Evolutionary conservation across 148 eudicot genomes (phyloP).

Genomic region (Rhododendron griersonianum): DNA sequence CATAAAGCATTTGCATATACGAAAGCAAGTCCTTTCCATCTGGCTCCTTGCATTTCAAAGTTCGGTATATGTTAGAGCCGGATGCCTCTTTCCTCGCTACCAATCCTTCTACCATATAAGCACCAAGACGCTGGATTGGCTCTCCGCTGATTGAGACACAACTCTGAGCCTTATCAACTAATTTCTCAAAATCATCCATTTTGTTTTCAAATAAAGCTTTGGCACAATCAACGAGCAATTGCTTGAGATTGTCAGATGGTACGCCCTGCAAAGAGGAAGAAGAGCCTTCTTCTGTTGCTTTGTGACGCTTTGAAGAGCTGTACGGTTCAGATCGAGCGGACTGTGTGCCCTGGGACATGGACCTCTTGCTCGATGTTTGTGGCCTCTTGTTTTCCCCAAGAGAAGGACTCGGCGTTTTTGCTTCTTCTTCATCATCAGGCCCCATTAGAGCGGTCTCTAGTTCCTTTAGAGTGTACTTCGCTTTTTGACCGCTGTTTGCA

Average conservation of each 20-base stretch:
- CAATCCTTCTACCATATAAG: conserved; percentile 85
- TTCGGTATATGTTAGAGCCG: conserved; percentile 60
- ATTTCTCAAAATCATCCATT: conserved; percentile 52
- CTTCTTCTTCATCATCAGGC: conserved; percentile 40
- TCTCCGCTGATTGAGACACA: conserved; percentile 72
- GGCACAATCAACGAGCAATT: conserved; percentile 69
- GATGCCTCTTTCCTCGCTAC: conserved; percentile 71
- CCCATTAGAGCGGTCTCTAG: conserved; percentile 76
- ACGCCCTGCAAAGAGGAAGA: neutral
- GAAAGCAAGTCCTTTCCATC: conserved; percentile 73
- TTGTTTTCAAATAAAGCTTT: conserved; percentile 58
- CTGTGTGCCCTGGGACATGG: conserved; percentile 27
- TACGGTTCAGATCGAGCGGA: conserved; percentile 26
- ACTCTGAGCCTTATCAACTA: conserved; percentile 42
- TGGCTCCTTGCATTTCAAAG: conserved; percentile 78
- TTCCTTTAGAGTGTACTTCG: conserved; percentile 47
- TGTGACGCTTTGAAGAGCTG: conserved; percentile 29
- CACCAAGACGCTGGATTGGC: conserved; percentile 89
- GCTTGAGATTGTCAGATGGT: conserved; percentile 53
- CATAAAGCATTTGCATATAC: conserved; percentile 85
- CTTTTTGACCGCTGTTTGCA: conserved; percentile 28
- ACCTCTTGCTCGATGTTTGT: conserved; percentile 37
- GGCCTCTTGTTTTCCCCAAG: conserved; percentile 35
- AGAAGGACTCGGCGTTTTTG: conserved; percentile 19
- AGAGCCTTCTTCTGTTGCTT: conserved; percentile 18